Percentiles rank a stretch among this genome's conserved stretches.
These are phyloP conservation scores for Hyaloscypha variabilis DNA, from an alignment of 495 filamentous ascomycete genomes.

Conservation along the genomic window DNA sequence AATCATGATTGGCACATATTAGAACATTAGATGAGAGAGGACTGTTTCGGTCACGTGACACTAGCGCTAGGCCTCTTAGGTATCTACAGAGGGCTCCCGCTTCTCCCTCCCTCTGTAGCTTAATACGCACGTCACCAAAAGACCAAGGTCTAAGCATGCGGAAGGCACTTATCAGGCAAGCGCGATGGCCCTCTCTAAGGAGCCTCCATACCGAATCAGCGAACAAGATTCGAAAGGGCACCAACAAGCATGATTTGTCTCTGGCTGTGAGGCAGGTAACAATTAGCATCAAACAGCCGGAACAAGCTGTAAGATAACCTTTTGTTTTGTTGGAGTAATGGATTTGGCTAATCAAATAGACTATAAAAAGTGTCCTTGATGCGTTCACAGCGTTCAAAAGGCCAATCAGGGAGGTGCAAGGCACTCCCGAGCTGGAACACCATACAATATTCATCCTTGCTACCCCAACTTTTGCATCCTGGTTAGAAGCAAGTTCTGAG, in stretches of 20 bases:
- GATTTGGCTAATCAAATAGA: not conserved
- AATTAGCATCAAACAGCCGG: not conserved
- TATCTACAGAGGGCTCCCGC: no score
- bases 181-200: not conserved
- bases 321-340: not conserved
- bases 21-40: no score
- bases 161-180: not conserved
- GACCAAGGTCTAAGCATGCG: not conserved
- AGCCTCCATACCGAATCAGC: not conserved
- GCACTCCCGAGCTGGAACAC: not conserved
- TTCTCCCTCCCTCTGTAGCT: no score
- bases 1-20: no score
- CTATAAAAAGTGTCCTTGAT: not conserved
- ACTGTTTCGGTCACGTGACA: no score
- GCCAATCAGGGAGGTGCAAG: not conserved
- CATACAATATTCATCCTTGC: conserved; percentile 6
- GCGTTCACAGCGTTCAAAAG: not conserved
- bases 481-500: conserved; percentile 19
- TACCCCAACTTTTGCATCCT: conserved; percentile 26
- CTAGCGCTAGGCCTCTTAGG: no score
- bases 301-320: not conserved
- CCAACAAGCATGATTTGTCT: not conserved
- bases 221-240: not conserved
- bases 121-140: not conserved
- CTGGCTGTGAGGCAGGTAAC: not conserved